phyloP scores from a whole-genome alignment of 139 green algal genomes.

The Volvox africanus region DNA sequence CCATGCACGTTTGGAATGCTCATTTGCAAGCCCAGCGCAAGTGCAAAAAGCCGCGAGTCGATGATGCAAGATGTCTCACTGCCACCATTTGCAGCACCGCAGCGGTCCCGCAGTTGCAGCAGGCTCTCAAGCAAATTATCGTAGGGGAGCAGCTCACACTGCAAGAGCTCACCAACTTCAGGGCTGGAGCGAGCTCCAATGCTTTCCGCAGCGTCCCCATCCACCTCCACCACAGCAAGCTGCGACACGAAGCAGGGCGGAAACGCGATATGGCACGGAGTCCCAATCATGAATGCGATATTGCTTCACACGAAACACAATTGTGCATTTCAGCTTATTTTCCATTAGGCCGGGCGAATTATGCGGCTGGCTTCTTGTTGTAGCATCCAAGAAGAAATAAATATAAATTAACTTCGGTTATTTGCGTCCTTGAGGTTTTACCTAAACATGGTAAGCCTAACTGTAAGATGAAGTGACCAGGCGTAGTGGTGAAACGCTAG shows the following conservation, averaged over 20 bases:
- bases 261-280: not conserved
- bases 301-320: not conserved
- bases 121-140: not conserved
- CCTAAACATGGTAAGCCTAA: too few relatives aligned
- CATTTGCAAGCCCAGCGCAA: conserved; percentile 13
- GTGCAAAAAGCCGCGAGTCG: conserved; percentile 27
- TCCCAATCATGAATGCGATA: not conserved
- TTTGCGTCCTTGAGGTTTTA: not conserved
- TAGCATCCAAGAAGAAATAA: too few relatives aligned
- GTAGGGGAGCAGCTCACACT: conserved; percentile 30
- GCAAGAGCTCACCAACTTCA: conserved; percentile 17
- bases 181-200: not conserved
- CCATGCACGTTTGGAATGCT: too few relatives aligned
- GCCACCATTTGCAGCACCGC: not conserved
- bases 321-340: not conserved
- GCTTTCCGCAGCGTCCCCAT: conserved; percentile 4
- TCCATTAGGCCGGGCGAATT: not conserved
- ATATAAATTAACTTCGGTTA: not conserved
- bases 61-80: not conserved
- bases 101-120: not conserved
- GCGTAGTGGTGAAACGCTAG: too few relatives aligned
- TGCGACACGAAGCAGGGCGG: not conserved
- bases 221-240: conserved; percentile 32
- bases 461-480: too few relatives aligned
- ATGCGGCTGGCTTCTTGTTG: not conserved